Evolutionary conservation across 495 filamentous ascomycete species (phyloP), one percentile per base, ranked within the genome.

Genomic region (Daldinia childiae): DNA sequence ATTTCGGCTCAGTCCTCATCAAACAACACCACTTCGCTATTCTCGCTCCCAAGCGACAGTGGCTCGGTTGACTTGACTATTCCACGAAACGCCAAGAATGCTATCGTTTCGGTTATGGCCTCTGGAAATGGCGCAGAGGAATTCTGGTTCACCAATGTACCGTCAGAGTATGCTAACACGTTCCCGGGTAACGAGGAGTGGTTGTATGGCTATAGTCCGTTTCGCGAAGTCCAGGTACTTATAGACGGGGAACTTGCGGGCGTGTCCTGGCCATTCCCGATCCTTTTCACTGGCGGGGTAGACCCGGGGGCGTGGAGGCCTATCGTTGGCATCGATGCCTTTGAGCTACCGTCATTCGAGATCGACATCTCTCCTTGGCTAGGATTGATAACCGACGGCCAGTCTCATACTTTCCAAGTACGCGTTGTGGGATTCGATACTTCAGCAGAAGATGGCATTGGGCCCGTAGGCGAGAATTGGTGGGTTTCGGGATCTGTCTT

Each of bases 91-190:
- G 82, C 82, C 2, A 87, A 87, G 59, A 88, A 89, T 55, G 93
- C 93, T 5, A 86, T 95, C 9, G 88, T 96, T 36, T 89, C 90
- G 4, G 83, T 97, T 4, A 89, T 89, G 0, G 91, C 92, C 12
- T 92, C 88, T 67, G 94, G 94, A 0, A 93, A 97, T 72, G 85
- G 87, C 0, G 79, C 80, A 0, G 93, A 97, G 74, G 93, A 97
- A 70, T 97, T 97, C 74, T 97, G 94, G 93, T 97, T 91, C 85
- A 88, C 86, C 21, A 96, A 96, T 78, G 91, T 93, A 3, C 84
- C 91, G n/a, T 84, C 85, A 6, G 84, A 85, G 4, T 87, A 92
- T 63, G 82, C 82, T 0, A 68, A 86, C 32, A 89, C 89, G 3
- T 97, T 95, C 76, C 79, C 79, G 41, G 74, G 77, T 7, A 81